Percentiles rank a stretch among this genome's conserved stretches.
Evolutionary conservation across 192 early-diverging fungal species (phyloP).

Genomic region (Coemansia sp.): DNA sequence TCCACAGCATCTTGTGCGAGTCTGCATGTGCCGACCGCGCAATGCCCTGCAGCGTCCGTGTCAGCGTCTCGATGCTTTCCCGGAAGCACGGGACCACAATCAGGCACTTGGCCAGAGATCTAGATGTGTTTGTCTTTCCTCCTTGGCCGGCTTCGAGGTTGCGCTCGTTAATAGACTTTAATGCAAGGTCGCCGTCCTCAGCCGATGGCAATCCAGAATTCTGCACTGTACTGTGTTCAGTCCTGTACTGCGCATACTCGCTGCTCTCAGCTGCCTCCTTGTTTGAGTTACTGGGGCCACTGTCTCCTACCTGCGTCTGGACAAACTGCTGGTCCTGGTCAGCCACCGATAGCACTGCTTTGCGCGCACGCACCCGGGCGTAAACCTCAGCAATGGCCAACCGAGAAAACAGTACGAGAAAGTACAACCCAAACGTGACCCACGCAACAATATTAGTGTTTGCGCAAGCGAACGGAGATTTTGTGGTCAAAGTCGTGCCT

Average conservation of each 20-base stretch:
- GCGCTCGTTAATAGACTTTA: slow-evolving; percentile 3
- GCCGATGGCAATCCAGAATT: neutral
- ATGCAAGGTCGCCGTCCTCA: neutral
- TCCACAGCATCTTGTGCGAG: slow-evolving; percentile 42
- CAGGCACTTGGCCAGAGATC: slow-evolving; percentile 24
- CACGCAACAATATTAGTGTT: slow-evolving; percentile 55
- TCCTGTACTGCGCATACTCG: neutral
- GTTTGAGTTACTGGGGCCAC: neutral
- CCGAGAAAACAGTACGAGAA: slow-evolving; percentile 39
- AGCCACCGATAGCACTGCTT: slow-evolving; percentile 20
- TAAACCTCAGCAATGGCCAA: slow-evolving; percentile 39
- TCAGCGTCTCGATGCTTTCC: slow-evolving; percentile 38
- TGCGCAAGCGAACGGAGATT: slow-evolving; percentile 52
- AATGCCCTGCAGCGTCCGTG: slow-evolving; percentile 43
- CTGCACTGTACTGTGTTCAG: neutral
- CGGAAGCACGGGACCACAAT: slow-evolving; percentile 47
- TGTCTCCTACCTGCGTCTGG: neutral
- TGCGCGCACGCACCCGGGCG: slow-evolving; percentile 31
- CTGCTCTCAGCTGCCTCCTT: neutral
- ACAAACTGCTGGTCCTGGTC: neutral
- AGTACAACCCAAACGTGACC: slow-evolving; percentile 50
- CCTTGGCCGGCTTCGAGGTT: slow-evolving; percentile 13
- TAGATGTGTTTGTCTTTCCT: neutral
- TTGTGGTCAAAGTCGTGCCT: slow-evolving; percentile 37
- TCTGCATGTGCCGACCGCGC: slow-evolving; percentile 46